These are phyloP conservation scores for Trametes pubescens DNA, from an alignment of 1,284 basidiomycete genomes.

Conservation along the genomic window DNA sequence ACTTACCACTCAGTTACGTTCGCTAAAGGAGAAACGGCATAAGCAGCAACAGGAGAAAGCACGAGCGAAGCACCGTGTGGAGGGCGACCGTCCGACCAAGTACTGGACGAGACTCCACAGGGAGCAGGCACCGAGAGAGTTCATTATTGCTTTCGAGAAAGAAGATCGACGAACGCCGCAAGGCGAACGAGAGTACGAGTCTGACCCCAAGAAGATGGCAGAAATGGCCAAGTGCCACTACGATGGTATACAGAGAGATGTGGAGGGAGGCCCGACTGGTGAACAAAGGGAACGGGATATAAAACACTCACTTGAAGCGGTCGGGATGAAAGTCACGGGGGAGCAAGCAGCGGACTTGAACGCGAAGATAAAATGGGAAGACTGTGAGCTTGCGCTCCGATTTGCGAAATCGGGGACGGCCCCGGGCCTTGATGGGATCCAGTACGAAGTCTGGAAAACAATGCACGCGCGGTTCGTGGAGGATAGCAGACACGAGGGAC, in stretches of 20 bases:
- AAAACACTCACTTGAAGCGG: background rate
- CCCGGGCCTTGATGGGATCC: constrained; percentile 29
- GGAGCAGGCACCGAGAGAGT: background rate
- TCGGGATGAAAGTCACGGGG: background rate
- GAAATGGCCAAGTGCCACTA: constrained; percentile 7
- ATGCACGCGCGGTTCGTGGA: constrained; percentile 11
- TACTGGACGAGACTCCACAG: constrained; percentile 42
- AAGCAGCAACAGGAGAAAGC: background rate
- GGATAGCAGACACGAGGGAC: background rate
- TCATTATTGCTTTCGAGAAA: constrained; percentile 2
- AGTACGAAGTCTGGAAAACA: constrained; percentile 34
- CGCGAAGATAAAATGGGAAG: background rate
- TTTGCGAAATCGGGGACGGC: constrained; percentile 19
- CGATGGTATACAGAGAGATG: background rate
- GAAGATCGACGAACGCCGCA: no score
- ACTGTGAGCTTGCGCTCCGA: background rate
- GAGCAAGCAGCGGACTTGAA: background rate
- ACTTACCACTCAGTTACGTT: background rate
- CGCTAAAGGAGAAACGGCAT: background rate
- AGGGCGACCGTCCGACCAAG: constrained; percentile 44
- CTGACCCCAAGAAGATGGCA: constrained; percentile 8
- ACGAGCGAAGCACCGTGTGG: constrained; percentile 20
- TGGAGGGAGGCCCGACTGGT: no score
- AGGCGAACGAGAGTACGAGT: background rate
- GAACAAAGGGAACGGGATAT: background rate